A percentile compares a stretch with the other conserved stretches of the same genome.
These are phyloP conservation scores for Trichoderma simmonsii DNA, from an alignment of 2,329 filamentous ascomycete genomes.

Conservation along the genomic window DNA sequence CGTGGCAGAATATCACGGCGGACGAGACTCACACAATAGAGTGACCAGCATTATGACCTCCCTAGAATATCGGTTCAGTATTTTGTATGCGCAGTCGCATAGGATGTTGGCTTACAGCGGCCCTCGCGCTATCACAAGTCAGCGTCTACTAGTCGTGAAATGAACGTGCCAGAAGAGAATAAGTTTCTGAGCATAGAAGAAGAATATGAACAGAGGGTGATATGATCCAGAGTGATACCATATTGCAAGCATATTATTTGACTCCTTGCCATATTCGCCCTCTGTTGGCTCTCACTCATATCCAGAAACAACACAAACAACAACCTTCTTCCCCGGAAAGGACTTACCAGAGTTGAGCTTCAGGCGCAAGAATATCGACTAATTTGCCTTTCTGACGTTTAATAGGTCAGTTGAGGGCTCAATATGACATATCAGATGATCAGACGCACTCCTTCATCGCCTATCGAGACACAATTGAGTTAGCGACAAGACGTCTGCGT, in stretches of 20 bases:
- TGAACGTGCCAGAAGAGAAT: neutral
- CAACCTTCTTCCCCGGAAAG: neutral
- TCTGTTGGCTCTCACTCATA: neutral
- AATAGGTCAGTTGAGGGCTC: neutral
- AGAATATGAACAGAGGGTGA: neutral
- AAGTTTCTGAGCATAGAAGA: neutral
- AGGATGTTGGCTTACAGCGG: neutral
- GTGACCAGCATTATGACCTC: neutral
- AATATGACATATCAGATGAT: neutral
- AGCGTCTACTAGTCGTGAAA: neutral
- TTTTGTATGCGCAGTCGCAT: neutral
- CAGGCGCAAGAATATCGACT: neutral
- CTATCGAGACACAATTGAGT: neutral
- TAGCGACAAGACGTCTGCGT: neutral
- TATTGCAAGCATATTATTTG: neutral
- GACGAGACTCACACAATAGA: neutral
- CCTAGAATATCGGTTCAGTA: neutral
- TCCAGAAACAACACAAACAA: neutral
- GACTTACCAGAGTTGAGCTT: neutral
- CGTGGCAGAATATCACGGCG: neutral
- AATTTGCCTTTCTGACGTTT: neutral
- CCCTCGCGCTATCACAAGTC: neutral
- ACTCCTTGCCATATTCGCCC: neutral
- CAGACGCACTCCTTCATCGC: neutral
- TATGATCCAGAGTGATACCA: neutral